Evolutionary conservation across 129 eudicot species (phyloP), one percentile per base, ranked within the genome.

Genomic region (Heracleum sosnowskyi): DNA sequence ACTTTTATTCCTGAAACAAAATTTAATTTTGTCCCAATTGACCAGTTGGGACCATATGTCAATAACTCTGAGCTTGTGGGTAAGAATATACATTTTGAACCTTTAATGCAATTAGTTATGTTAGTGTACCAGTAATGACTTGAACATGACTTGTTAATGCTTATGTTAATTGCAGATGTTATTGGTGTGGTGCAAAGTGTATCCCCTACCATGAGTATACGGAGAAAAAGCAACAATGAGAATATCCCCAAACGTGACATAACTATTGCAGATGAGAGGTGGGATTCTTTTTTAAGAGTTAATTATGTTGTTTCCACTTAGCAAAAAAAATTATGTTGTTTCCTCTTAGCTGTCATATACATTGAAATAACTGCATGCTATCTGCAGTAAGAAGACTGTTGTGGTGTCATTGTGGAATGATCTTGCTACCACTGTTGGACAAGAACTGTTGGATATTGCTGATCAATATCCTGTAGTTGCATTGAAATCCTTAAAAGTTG

Each of bases 141-240:
- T 64, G 9, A 69, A 11, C 29, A 78, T 46, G 46, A 12, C 36
- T 64, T 53, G 22, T 53, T 31, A 16, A 70, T 77, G 28, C 36
- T 22, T 37, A 60, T 64, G 33, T 73, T 17, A 57, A 62, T 83
- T 78, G 42, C 81, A 95, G 98, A 95, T 95, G 91, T 95, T 57
- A 89, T 95, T 80, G 99, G 99, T n/a, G 99, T 92, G 37, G 96
- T 95, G 76, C 92, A 90, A 85, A 88, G 75, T 85, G 99, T 95
- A 51, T 89, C 99, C 41, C 92, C 97, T 24, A 95, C 96, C 47
- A 78, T 89, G 94, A 95, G 97, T 81, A 92, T 95, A 80, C 85
- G 94, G 29, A 82, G 99, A 83, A 95, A 95, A 81, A 87, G 80
- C 64, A 88, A 95, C 73, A 89, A 90, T 11, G 97, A 95, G 69